A percentile compares a stretch with the other conserved stretches of the same genome.
phyloP scores from a whole-genome alignment of 1,284 basidiomycete species.

The Hypsizygus ulmarius region DNA sequence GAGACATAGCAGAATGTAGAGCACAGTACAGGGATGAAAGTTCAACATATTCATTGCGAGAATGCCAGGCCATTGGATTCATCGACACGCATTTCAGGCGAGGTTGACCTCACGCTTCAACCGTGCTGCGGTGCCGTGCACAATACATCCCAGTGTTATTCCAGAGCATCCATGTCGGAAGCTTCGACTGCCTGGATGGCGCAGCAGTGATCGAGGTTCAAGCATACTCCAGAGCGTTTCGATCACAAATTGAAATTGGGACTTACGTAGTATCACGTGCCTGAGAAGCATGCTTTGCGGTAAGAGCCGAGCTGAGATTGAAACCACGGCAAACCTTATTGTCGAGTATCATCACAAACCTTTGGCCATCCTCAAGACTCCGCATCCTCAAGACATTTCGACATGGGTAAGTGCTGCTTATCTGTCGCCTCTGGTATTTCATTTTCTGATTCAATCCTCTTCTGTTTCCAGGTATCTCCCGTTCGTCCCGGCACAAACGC shows the following conservation, averaged over 20 bases:
- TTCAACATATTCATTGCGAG: conserved; percentile 1
- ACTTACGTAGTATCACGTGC: conserved; percentile 11
- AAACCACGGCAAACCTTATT: conserved; percentile 36
- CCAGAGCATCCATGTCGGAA: no score
- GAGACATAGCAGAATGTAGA: conserved; percentile 22
- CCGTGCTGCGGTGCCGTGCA: conserved; percentile 11
- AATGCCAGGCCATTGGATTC: conserved; percentile 1
- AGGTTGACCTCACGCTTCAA: conserved; percentile 2
- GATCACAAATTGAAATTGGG: background rate
- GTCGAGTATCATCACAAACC: conserved; percentile 41
- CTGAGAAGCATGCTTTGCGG: conserved; percentile 6
- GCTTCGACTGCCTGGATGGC: background rate
- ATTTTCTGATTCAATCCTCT: background rate
- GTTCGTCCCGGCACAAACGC: conserved; percentile 93
- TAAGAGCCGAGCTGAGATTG: conserved; percentile 30
- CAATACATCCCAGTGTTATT: background rate
- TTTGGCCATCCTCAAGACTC: conserved; percentile 31
- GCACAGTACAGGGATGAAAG: background rate
- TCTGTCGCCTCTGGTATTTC: background rate
- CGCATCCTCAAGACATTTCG: conserved; percentile 44
- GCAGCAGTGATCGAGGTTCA: background rate
- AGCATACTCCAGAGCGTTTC: no score
- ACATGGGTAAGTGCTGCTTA: conserved; percentile 53
- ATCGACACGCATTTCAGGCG: conserved; percentile 11
- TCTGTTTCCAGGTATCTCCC: conserved; percentile 75